These are phyloP conservation scores for Solanum sitiens DNA, from an alignment of 257 asterid genomes.

Conservation along the genomic window DNA sequence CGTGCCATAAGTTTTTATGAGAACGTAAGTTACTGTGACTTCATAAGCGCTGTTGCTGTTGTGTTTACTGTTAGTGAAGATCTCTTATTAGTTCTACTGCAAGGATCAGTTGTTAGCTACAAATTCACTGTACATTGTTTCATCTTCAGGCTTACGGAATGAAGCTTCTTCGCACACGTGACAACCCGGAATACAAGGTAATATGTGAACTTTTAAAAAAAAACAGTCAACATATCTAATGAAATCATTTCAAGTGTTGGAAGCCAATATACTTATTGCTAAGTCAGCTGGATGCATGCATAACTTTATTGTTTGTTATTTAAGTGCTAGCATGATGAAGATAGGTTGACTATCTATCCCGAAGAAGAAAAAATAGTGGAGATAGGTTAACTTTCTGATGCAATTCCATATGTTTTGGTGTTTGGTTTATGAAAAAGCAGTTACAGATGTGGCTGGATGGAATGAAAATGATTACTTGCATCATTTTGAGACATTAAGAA, in stretches of 20 bases:
- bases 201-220: neutral
- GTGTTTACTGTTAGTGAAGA: neutral
- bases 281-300: neutral
- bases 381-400: neutral
- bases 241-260: neutral
- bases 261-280: neutral
- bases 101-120: neutral
- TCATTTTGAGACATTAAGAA: neutral
- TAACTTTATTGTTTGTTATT: neutral
- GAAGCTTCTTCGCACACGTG: conserved; percentile 93
- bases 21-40: conserved; percentile 38
- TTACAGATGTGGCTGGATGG: neutral
- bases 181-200: conserved; percentile 99
- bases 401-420: neutral
- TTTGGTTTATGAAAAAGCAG: neutral
- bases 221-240: neutral
- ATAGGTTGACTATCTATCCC: neutral
- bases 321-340: neutral
- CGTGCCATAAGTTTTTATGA: conserved; percentile 82
- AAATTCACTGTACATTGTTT: neutral
- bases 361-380: neutral
- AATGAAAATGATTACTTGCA: neutral
- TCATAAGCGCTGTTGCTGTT: neutral
- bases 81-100: neutral
- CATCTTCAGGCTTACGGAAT: conserved; percentile 74